phyloP scores from a whole-genome alignment of 129 eudicot genomes.

The Helianthus tuberosus region DNA sequence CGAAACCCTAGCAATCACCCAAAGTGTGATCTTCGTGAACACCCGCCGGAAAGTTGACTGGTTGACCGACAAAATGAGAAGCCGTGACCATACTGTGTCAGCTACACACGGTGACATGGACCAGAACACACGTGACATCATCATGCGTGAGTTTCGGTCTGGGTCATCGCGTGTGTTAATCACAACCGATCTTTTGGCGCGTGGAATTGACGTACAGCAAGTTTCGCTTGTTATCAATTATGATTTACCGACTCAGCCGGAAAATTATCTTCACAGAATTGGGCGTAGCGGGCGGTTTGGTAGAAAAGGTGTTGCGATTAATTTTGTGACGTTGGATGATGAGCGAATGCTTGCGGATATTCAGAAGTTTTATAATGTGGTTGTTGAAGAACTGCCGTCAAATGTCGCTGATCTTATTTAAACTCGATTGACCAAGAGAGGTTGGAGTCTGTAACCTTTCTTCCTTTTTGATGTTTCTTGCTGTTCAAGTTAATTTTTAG shows the following conservation, averaged over 20 bases:
- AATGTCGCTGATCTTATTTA: constrained; percentile 42
- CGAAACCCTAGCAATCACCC: constrained; percentile 64
- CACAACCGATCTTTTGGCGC: constrained; percentile 40
- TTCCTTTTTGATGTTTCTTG: constrained; percentile 1
- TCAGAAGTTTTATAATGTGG: constrained; percentile 43
- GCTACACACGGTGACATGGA: constrained; percentile 75
- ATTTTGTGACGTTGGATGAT: constrained; percentile 43
- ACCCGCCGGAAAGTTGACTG: constrained; percentile 50
- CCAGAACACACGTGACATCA: constrained; percentile 52
- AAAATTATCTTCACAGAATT: constrained; percentile 48
- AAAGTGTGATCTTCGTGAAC: constrained; percentile 52
- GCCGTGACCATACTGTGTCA: constrained; percentile 59
- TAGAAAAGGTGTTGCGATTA: constrained; percentile 49
- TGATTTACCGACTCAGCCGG: constrained; percentile 49
- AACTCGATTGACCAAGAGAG: neutral
- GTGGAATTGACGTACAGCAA: constrained; percentile 44
- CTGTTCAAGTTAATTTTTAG: constrained; percentile 4
- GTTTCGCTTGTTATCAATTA: constrained; percentile 50
- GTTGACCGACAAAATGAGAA: constrained; percentile 51
- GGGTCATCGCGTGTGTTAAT: constrained; percentile 44
- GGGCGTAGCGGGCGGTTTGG: constrained; percentile 55
- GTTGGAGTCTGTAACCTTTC: neutral
- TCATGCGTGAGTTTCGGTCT: constrained; percentile 51
- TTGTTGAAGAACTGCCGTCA: constrained; percentile 37
- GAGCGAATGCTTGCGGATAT: constrained; percentile 47